Evolutionary conservation across 306 rosid species (phyloP).

Genomic region (Abrus precatorius): DNA sequence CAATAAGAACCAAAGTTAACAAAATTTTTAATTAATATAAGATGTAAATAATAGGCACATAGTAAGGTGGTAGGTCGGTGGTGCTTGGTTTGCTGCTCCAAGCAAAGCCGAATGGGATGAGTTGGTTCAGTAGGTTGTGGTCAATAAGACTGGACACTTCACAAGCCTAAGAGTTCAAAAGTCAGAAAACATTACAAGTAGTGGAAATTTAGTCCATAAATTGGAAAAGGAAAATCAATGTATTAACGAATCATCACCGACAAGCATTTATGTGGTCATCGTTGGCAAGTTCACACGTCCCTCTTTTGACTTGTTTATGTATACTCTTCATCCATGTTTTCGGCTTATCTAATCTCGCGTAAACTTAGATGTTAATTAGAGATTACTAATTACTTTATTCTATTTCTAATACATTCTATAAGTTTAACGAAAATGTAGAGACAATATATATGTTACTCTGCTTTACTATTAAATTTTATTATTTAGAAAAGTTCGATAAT

Average conservation of each 20-base stretch:
- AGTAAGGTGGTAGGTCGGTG: background rate
- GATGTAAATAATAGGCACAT: background rate
- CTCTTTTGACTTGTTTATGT: background rate
- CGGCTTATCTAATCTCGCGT: background rate
- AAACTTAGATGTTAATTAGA: background rate
- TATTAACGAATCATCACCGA: constrained; percentile 23
- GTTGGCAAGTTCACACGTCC: background rate
- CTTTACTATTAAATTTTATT: background rate
- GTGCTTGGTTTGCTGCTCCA: background rate
- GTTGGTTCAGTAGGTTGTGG: background rate
- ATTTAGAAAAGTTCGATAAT: background rate
- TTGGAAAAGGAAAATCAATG: background rate
- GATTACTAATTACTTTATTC: background rate
- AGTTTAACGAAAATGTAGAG: background rate
- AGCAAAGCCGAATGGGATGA: background rate
- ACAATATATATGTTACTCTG: background rate
- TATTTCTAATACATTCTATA: background rate
- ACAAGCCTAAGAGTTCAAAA: background rate
- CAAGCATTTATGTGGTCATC: background rate
- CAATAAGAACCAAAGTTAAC: too few relatives aligned
- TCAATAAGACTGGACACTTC: background rate
- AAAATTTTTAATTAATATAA: too few relatives aligned
- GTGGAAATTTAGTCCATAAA: constrained; percentile 1
- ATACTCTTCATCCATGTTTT: background rate
- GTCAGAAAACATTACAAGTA: background rate